phyloP scores from a whole-genome alignment of 768 basidiomycete species.

The Pulveroboletus sp. region DNA sequence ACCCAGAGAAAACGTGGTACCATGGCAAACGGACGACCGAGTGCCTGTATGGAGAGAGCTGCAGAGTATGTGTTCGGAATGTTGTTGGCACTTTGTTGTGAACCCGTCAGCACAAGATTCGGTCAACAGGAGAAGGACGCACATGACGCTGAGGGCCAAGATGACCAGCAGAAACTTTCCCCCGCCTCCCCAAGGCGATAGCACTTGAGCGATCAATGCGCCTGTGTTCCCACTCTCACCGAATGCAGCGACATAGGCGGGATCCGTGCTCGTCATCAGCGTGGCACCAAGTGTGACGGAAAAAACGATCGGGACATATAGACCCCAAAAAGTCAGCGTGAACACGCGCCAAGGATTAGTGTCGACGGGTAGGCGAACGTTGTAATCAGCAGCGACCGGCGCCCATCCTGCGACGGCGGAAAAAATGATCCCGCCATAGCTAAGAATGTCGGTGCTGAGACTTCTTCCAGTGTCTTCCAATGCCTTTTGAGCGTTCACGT shows the following conservation, averaged over 20 bases:
- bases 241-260: slow-evolving; percentile 38
- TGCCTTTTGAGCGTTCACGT: slow-evolving; percentile 39
- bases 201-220: slow-evolving; percentile 39
- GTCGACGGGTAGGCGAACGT: slow-evolving; percentile 43
- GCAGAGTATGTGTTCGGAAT: slow-evolving; percentile 45
- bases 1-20: slow-evolving; percentile 47
- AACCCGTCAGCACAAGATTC: background rate
- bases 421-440: slow-evolving; percentile 51
- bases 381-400: slow-evolving; percentile 52
- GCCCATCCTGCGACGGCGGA: slow-evolving; percentile 47
- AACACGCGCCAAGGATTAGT: slow-evolving; percentile 43
- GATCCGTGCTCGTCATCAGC: slow-evolving; percentile 39
- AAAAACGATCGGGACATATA: slow-evolving; percentile 46
- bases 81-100: slow-evolving; percentile 31
- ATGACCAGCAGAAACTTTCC: slow-evolving; percentile 40
- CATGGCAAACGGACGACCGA: slow-evolving; percentile 39
- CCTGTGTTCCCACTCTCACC: slow-evolving; percentile 37
- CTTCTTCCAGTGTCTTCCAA: slow-evolving; percentile 41
- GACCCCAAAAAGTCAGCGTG: slow-evolving; percentile 44
- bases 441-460: slow-evolving; percentile 44
- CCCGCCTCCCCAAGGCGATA: slow-evolving; percentile 41
- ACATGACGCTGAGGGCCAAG: slow-evolving; percentile 42
- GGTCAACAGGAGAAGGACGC: slow-evolving; percentile 10
- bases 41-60: slow-evolving; percentile 42
- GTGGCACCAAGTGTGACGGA: slow-evolving; percentile 33